Percentiles rank a stretch among this genome's conserved stretches.
Evolutionary conservation across 805 yeast species (phyloP).

Genomic region (Tetrapisispora pingtungensis): DNA sequence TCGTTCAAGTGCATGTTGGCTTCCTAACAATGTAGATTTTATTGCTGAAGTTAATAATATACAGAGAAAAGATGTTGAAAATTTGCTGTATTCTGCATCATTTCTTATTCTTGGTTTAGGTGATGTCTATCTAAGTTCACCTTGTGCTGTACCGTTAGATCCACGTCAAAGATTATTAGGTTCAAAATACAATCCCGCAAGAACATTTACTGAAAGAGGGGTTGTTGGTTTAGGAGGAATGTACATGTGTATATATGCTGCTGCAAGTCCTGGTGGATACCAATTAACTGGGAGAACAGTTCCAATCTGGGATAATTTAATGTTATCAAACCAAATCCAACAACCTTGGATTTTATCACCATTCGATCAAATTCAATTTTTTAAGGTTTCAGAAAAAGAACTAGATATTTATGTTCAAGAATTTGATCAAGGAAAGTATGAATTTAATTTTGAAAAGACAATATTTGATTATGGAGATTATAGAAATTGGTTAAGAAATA

Average conservation of each 20-base stretch:
- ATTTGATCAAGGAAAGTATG: conserved; percentile 70
- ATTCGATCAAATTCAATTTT: conserved; percentile 91
- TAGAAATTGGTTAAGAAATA: conserved; percentile 63
- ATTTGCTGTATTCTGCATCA: conserved; percentile 80
- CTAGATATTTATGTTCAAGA: conserved; percentile 62
- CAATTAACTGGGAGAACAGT: conserved; percentile 93
- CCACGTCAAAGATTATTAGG: conserved; percentile 92
- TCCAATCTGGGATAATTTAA: conserved; percentile 94
- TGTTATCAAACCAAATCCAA: conserved; percentile 55
- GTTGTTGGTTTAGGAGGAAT: conserved; percentile 97
- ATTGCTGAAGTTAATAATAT: conserved; percentile 82
- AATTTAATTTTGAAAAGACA: conserved; percentile 62
- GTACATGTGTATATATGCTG: conserved; percentile 97
- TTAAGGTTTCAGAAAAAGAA: conserved; percentile 81
- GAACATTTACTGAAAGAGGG: conserved; percentile 94
- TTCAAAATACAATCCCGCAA: conserved; percentile 89
- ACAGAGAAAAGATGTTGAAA: conserved; percentile 62
- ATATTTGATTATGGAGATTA: conserved; percentile 79
- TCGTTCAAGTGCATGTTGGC: conserved; percentile 90
- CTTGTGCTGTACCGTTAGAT: conserved; percentile 96
- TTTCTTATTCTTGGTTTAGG: conserved; percentile 92
- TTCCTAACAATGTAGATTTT: conserved; percentile 95
- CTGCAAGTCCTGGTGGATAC: conserved; percentile 98
- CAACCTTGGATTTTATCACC: conserved; percentile 88
- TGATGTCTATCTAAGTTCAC: conserved; percentile 96